Conservation (phyloP, 805 yeast genomes). For the Zygoascus flipseniorum region DNA sequence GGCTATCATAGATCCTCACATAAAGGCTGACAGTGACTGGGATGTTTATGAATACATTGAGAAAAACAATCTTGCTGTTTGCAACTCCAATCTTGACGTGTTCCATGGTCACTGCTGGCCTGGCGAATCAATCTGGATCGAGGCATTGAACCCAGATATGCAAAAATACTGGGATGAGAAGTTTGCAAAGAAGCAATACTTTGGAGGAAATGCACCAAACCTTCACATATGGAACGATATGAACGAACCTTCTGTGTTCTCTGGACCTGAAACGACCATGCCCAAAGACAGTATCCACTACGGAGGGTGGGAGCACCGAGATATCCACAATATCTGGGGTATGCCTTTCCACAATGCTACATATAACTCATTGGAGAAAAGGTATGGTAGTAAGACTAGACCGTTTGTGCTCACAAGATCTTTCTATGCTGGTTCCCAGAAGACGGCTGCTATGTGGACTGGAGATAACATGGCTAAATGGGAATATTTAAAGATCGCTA, state of each 20-base stretch:
- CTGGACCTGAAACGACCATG: conserved; percentile 89
- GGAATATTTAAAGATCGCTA: conserved; percentile 72
- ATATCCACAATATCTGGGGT: conserved; percentile 83
- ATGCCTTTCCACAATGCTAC: conserved; percentile 75
- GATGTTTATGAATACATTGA: conserved; percentile 48
- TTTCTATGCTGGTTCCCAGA: conserved; percentile 84
- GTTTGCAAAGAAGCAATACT: conserved; percentile 26
- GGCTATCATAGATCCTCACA: conserved; percentile 84
- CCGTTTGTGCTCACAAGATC: conserved; percentile 87
- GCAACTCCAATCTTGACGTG: conserved; percentile 37
- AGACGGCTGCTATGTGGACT: conserved; percentile 92
- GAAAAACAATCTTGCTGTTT: conserved; percentile 38
- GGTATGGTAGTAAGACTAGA: conserved; percentile 42
- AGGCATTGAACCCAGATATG: conserved; percentile 61
- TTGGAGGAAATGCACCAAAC: conserved; percentile 49
- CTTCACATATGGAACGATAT: conserved; percentile 92
- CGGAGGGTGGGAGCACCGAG: conserved; percentile 83
- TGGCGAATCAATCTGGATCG: conserved; percentile 92
- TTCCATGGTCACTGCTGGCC: conserved; percentile 97
- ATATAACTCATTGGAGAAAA: conserved; percentile 47
- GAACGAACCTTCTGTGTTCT: conserved; percentile 94
- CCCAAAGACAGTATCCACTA: conserved; percentile 74
- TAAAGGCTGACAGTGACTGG: conserved; percentile 52
- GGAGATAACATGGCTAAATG: conserved; percentile 94
- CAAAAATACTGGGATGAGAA: conserved; percentile 21